Evolutionary conservation across 768 basidiomycete species (phyloP), one percentile per base, ranked within the genome.

Genomic region (Panaeolus cyanescens): DNA sequence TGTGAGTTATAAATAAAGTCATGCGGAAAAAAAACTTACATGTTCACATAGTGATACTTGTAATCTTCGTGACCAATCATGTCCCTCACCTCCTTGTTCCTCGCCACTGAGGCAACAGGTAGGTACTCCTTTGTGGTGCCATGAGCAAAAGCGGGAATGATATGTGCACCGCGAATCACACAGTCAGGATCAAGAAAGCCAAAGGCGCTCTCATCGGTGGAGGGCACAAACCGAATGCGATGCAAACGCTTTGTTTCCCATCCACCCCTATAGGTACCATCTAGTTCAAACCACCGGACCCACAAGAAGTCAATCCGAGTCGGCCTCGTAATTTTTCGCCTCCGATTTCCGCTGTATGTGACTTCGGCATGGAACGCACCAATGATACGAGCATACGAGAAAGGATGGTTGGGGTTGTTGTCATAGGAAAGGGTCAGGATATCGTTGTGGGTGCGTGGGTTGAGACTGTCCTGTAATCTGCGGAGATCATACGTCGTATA

Each of bases 401-500:
- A 65, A 0, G 73, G 73, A 61, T 74, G 58, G 5, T 59, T 61
- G 63, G 55, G 0, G 56, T 39, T 30, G 0, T 60, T 62, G 4
- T 73, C 65, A 40, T 62, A 63, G 1, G 33, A 60, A 4, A 72
- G 68, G 62, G 70, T 77, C 3, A 82, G 54, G 17, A 80, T 66
- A 8, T 67, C 55, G 15, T 32, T 42, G 9, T 75, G 68, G 0
- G 68, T 74, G 0, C 59, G 22, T 1, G 72, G 65, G 33, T 79
- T 77, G 45, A 80, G 64, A 1, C 65, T 59, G 40, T 83, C 79
- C 59, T 78, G 75, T 1, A 59, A 54, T 1, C 77, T 64, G 4
- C 71, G 72, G 15, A 80, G 62, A 61, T 82, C 75, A 60, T 82
- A 83, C 0, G 77, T 77, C 0, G 79, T 80, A 59, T 77, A 80